Base-by-base conservation (phyloP, 2,329 filamentous ascomycete species). In the Chaetomium sp. region DNA sequence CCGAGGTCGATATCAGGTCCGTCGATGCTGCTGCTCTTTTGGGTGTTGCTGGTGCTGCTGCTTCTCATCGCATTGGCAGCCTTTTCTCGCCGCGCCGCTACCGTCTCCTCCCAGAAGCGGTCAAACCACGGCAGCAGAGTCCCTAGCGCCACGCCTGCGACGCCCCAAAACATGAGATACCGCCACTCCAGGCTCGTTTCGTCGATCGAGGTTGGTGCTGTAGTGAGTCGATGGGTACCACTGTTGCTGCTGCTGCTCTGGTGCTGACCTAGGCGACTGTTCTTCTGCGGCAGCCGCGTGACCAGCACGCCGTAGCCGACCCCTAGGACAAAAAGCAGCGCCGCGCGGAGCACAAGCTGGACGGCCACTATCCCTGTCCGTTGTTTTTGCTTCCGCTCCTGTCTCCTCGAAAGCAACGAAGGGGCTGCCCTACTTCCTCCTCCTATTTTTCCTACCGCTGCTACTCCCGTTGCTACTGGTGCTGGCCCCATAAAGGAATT, bases 111-210 rank as follows among this genome's bases (percentile, higher is more conserved):
- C 82, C 88, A 94, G 8, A 91, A 69, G 9, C 79, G 75, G 69
- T 99, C 94, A 19, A 96, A 80, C 81, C 86, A 92, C 1, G 94
- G 94, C 55, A 97, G 73, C 50, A 95, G 71, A 55, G 84, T 86
- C 5, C 94, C 94, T 32, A 96, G 73, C 0, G 80, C 76, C 4
- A 96, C 82, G 12, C 91, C 91, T 0, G 86, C 85, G 8, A 86
- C 64, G 1, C 91, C 94, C 92, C 94, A 99, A 60, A 88, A 86
- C 0, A 77, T 73, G 53, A 95, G 74, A 68, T 95, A 95, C 44
- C 75, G 72, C 81, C 84, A 86, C 58, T 78, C 75, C 45, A 44
- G 49, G 37, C 34, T 41, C 19, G 48, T 36, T 36, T 47, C 48
- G 48, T 55, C 43, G 6, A 49, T 43, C 1, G 45, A 45, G n/a